These are phyloP conservation scores for Lentinula guzmanii DNA, from an alignment of 768 basidiomycete genomes.

Conservation along the genomic window DNA sequence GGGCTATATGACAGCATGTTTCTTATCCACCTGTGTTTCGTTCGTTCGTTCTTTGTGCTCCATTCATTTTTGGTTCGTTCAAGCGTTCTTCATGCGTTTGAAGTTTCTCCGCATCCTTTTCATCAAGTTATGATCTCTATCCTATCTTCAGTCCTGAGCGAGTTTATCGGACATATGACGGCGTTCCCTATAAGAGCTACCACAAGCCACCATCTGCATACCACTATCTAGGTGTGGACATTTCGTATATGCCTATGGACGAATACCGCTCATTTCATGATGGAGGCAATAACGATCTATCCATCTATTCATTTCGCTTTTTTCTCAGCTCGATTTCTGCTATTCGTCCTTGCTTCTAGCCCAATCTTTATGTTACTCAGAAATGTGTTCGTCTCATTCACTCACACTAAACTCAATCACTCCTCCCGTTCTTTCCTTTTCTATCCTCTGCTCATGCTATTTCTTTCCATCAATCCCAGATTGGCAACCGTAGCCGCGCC, in stretches of 20 bases:
- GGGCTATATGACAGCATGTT: neutral
- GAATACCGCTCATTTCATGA: neutral
- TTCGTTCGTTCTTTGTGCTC: neutral
- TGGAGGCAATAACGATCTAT: neutral
- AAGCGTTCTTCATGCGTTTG: neutral
- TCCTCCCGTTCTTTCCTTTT: neutral
- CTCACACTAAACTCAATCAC: neutral
- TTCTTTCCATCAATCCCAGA: conserved; percentile 34
- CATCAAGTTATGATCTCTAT: neutral
- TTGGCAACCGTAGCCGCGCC: conserved; percentile 79
- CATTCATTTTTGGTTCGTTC: neutral
- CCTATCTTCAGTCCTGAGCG: neutral
- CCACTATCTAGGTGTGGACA: neutral
- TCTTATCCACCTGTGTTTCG: neutral
- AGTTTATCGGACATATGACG: neutral
- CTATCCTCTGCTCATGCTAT: neutral
- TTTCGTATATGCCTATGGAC: neutral
- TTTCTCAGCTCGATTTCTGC: neutral
- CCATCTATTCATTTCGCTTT: neutral
- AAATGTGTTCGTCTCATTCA: neutral
- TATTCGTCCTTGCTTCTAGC: neutral
- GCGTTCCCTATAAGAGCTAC: neutral
- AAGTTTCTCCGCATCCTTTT: neutral
- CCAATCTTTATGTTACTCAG: neutral
- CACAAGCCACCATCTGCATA: neutral